A percentile compares a stretch with the other conserved stretches of the same genome.
Evolutionary conservation across 1,139 yeast species (phyloP).

Genomic region (Hemisphaericaspora xylanilytica): DNA sequence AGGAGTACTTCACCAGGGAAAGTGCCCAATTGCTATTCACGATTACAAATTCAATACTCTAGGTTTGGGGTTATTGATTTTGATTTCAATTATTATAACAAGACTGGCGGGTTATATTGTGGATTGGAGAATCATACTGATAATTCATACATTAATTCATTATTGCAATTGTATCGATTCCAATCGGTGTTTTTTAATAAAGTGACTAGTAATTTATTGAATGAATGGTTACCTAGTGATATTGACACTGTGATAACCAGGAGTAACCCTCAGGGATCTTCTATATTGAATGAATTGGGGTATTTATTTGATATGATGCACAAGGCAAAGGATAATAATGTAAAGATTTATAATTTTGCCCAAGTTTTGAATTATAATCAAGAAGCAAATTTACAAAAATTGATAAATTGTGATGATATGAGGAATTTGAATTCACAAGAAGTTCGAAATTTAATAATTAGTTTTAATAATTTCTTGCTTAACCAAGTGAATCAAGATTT

Average conservation of each 20-base stretch:
- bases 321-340: constrained; percentile 71
- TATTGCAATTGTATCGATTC: constrained; percentile 80
- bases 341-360: constrained; percentile 70
- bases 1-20: constrained; percentile 21
- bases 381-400: constrained; percentile 48
- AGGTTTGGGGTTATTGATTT: constrained; percentile 93
- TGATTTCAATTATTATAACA: constrained; percentile 82
- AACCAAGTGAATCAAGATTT: constrained; percentile 52
- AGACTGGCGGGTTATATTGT: constrained; percentile 56
- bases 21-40: constrained; percentile 70
- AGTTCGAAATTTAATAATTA: constrained; percentile 44
- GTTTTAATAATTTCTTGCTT: constrained; percentile 60
- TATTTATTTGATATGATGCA: constrained; percentile 88
- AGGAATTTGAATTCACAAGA: constrained; percentile 34
- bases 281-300: constrained; percentile 77
- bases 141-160: constrained; percentile 75
- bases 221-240: constrained; percentile 56
- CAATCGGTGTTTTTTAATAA: constrained; percentile 70
- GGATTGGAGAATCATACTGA: constrained; percentile 88
- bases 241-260: constrained; percentile 22
- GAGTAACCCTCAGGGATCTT: constrained; percentile 44
- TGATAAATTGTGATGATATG: constrained; percentile 51
- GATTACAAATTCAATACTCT: constrained; percentile 77
- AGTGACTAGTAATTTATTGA: constrained; percentile 53
- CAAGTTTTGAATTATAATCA: constrained; percentile 43